Base-by-base conservation (phyloP, 208 protist genomes). In the Balamuthia mandrillaris region DNA sequence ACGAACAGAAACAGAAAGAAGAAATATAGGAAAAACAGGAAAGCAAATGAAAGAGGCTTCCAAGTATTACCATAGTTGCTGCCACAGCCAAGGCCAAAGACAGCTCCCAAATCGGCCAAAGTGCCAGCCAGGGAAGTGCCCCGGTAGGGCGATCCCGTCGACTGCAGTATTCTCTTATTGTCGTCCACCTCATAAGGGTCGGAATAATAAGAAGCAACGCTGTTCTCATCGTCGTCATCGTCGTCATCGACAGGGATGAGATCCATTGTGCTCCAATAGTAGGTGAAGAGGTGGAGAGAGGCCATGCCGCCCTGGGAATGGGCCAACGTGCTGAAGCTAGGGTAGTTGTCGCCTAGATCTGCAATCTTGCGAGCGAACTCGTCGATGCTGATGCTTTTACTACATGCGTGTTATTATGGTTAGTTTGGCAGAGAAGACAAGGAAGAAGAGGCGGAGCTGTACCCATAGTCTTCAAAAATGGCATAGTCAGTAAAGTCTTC, bases 251-350 rank as follows among this genome's bases (percentile, higher is more conserved):
- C 9, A 5, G n/a, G 24, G 16, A 56, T 66, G n/a, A n/a, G n/a
- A n/a, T n/a, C n/a, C n/a, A n/a, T n/a, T n/a, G n/a, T n/a, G n/a
- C n/a, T n/a, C 61, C 81, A 89, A 37, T 91, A 91, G 35, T 68
- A 92, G 35, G 63, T 84, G n/a, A 45, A 37, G 0, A 92, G 47
- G 51, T 92, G 90, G 0, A 82, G 9, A 0, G 83, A 31, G 0
- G 68, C 87, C 0, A 90, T 35, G 81, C 90, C 90, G 66, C 90
- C 90, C 75, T 92, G 88, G 14, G 86, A 90, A 58, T 92, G 90
- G 35, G 42, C 88, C 7, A 91, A 39, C 44, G 87, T 35, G 66
- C 14, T n/a, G n/a, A 61, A 83, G 52, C 56, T n/a, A n/a, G n/a
- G n/a, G n/a, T n/a, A n/a, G n/a, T n/a, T n/a, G n/a, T n/a, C n/a